Conservation (phyloP, 2,329 filamentous ascomycete genomes). For the Aureobasidium sp. region DNA sequence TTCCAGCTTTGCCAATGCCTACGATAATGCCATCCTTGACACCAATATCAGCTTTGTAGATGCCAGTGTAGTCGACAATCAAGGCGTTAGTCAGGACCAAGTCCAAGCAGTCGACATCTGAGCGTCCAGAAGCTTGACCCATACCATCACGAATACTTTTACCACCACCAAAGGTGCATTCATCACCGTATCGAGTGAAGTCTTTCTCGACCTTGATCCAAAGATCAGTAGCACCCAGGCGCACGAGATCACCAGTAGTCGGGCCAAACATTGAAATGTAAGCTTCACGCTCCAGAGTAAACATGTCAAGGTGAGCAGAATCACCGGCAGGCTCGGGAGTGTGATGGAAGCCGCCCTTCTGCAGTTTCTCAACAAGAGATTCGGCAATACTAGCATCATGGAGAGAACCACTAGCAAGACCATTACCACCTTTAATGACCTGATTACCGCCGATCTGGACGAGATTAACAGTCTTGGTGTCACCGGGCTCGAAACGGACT, state of each 20-base stretch:
- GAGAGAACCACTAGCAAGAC: constrained; percentile 65
- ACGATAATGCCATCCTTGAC: constrained; percentile 81
- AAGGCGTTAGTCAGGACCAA: constrained; percentile 84
- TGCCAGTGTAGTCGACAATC: constrained; percentile 84
- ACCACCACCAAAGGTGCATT: constrained; percentile 91
- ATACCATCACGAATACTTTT: constrained; percentile 93
- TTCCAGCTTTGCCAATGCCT: constrained; percentile 89
- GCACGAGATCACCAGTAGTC: constrained; percentile 77
- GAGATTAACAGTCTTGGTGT: constrained; percentile 80
- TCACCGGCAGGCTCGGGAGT: constrained; percentile 57
- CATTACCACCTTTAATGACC: constrained; percentile 79
- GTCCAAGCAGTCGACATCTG: constrained; percentile 67
- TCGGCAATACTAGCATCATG: constrained; percentile 54
- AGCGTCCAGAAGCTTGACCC: constrained; percentile 78
- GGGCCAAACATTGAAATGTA: constrained; percentile 91
- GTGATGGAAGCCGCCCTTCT: constrained; percentile 72
- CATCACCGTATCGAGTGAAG: constrained; percentile 77
- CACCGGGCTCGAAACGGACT: constrained; percentile 88
- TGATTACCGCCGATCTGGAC: constrained; percentile 80
- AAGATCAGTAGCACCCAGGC: constrained; percentile 75
- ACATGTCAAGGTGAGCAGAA: constrained; percentile 51
- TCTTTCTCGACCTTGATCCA: constrained; percentile 90
- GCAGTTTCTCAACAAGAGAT: constrained; percentile 61
- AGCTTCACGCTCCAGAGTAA: constrained; percentile 66
- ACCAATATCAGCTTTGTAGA: constrained; percentile 95